Base-by-base conservation (phyloP, 2,329 filamentous ascomycete species). In the Alternaria sp. region DNA sequence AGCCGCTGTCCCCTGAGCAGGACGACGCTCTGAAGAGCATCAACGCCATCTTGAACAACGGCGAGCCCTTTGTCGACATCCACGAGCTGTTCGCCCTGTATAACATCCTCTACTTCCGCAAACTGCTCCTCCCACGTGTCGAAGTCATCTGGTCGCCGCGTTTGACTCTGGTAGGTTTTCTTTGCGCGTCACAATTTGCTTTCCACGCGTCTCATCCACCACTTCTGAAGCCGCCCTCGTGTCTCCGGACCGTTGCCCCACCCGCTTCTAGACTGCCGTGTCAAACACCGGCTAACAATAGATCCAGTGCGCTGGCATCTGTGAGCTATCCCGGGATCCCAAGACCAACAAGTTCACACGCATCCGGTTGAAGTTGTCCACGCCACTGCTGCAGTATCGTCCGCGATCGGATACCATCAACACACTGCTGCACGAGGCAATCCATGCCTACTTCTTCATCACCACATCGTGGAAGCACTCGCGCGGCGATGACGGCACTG, bases 361-460 rank as follows among this genome's bases (percentile, higher is more conserved):
- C 56, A 81, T 82, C 53, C 75, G 80, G 21, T 67, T 84, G 45
- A 83, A 83, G 68, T 71, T 84, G 44, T 82, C 80, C 60, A 81
- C 81, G 33, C 76, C 81, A 25, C 70, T 83, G 54, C 75, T 84
- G 53, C 82, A 83, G 63, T 83, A 79, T 64, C 78, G 82, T 37
- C 81, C 81, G 6, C 77, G 81, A 30, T 73, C 74, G 51, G 82
- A 84, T 66, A 80, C 79, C 2, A 71, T 83, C 61, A 81, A 83
- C 61, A 84, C 82, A 1, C 70, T 84, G 20, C 71, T 84, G 4
- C 82, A 83, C 61, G 82, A 84, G 62, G 76, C 79, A 3, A 83
- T 83, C 18, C 82, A 83, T 54, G 82, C 81, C 25, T 84, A 83
- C 65, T 82, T 84, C 73, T 83, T 83, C 71, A 71, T 84, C 41